Percentiles rank a stretch among this genome's conserved stretches.
Evolutionary conservation across 495 filamentous ascomycete genomes (phyloP).

Genomic region (Amniculicola lignicola): DNA sequence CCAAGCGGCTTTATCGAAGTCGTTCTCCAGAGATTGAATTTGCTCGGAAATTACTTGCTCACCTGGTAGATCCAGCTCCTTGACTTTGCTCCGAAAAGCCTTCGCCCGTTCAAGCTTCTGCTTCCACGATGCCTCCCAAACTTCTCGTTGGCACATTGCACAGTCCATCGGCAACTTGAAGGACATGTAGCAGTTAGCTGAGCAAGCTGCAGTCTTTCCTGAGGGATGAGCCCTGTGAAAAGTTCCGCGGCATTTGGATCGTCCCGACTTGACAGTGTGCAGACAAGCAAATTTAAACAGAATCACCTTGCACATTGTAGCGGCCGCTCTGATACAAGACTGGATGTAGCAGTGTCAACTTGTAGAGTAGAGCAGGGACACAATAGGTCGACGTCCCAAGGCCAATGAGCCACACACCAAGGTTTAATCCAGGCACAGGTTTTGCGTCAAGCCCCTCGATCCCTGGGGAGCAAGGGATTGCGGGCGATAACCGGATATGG

Average conservation of each 20-base stretch:
- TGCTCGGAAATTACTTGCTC: background rate
- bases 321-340: no score
- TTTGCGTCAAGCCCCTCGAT: no score
- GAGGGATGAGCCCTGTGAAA: background rate
- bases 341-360: no score
- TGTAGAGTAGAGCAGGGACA: no score
- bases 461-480: no score
- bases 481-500: no score
- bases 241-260: conserved; percentile 15
- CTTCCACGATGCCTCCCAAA: background rate
- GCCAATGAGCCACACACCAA: no score
- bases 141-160: conserved; percentile 4
- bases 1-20: conserved; percentile 1
- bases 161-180: conserved; percentile 5
- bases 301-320: conserved; percentile 27
- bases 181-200: conserved; percentile 8
- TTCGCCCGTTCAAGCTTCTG: conserved; percentile 1
- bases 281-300: conserved; percentile 6
- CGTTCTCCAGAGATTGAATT: background rate
- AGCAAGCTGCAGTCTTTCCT: conserved; percentile 11
- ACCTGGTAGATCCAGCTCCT: background rate
- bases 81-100: background rate
- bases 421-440: no score
- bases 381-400: no score
- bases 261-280: conserved; percentile 1